Conservation (phyloP, 202 grass and related monocot species). For the Zizania palustris region DNA sequence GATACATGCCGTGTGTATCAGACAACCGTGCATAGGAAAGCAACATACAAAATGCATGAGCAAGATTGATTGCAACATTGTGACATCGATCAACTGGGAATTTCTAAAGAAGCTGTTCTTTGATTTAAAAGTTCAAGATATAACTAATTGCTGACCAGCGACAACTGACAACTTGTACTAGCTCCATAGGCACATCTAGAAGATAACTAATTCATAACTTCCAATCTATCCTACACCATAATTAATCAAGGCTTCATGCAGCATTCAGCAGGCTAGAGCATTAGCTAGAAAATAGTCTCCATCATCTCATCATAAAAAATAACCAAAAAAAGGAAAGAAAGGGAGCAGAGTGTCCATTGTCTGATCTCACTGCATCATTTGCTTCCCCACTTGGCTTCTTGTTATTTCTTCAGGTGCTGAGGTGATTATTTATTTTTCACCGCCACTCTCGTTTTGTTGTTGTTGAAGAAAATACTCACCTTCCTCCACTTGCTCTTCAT, state of each 20-base stretch:
- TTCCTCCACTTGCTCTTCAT: conserved; percentile 30
- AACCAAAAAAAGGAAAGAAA: not conserved
- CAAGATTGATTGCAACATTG: not conserved
- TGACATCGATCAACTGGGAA: not conserved
- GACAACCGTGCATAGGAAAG: not conserved
- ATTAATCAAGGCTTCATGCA: conserved; percentile 27
- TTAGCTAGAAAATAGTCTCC: conserved; percentile 8
- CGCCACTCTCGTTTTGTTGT: not conserved
- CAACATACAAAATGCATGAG: not conserved
- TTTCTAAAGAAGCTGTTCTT: not conserved
- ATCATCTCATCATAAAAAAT: conserved; percentile 14
- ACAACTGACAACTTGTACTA: conserved; percentile 1
- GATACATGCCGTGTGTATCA: not conserved
- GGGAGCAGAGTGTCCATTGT: not conserved
- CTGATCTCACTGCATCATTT: conserved; percentile 21
- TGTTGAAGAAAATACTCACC: conserved; percentile 5
- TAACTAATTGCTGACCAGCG: not conserved
- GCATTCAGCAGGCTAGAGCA: not conserved
- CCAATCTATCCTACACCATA: conserved; percentile 3
- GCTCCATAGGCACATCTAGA: conserved; percentile 1
- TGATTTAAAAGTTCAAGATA: conserved; percentile 36
- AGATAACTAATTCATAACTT: conserved; percentile 16
- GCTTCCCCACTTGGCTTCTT: not conserved
- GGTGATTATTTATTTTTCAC: not conserved
- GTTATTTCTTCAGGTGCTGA: conserved; percentile 23